These are phyloP conservation scores for Eimeria praecox DNA, from an alignment of 169 alveolate species.

Conservation along the genomic window DNA sequence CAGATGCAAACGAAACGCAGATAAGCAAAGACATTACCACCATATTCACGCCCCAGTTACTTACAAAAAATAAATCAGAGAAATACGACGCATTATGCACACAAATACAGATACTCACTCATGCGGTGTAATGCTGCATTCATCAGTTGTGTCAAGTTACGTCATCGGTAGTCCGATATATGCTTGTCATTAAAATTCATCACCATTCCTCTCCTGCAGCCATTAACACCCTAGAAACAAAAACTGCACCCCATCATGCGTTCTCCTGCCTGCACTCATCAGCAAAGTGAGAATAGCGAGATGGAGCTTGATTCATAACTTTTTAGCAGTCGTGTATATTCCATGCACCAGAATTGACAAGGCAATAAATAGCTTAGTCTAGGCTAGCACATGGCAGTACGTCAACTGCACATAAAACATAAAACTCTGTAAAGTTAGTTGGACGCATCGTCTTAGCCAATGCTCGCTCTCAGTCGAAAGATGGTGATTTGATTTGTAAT, in stretches of 20 bases:
- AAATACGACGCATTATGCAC: background rate
- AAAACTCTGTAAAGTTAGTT: background rate
- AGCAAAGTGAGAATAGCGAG: constrained; percentile 66
- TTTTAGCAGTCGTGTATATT: constrained; percentile 12
- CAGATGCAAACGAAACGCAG: background rate
- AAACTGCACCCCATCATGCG: constrained; percentile 66
- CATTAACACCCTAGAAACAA: background rate
- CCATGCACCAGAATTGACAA: constrained; percentile 41
- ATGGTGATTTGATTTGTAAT: constrained; percentile 30
- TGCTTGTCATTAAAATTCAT: constrained; percentile 37
- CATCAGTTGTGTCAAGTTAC: constrained; percentile 28
- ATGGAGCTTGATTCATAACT: background rate
- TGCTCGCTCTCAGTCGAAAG: constrained; percentile 51
- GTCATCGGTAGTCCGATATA: constrained; percentile 40
- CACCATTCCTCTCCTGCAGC: constrained; percentile 42
- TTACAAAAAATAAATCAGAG: background rate
- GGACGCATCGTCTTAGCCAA: background rate
- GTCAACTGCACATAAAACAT: constrained; percentile 18
- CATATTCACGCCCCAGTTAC: background rate
- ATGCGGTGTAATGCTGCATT: background rate
- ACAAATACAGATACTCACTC: background rate
- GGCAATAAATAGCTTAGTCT: background rate
- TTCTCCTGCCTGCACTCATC: constrained; percentile 10
- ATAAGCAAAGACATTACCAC: background rate
- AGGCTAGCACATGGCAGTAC: constrained; percentile 51